A percentile compares a stretch with the other conserved stretches of the same genome.
These are phyloP conservation scores for Mycena amicta DNA, from an alignment of 768 basidiomycete genomes.

Conservation along the genomic window DNA sequence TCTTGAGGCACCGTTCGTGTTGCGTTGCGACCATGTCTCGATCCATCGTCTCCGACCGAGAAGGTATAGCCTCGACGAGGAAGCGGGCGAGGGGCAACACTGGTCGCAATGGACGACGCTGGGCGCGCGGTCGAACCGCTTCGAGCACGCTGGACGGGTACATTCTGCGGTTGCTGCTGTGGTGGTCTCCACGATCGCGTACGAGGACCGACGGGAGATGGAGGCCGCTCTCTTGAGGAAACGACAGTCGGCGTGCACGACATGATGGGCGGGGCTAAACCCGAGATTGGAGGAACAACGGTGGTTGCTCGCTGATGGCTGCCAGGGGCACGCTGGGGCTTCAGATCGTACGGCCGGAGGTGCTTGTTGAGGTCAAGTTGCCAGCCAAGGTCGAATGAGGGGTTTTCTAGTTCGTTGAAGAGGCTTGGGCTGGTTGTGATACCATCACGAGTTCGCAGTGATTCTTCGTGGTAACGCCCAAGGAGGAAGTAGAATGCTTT, in stretches of 20 bases:
- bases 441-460: slow-evolving; percentile 49
- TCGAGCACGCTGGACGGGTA: slow-evolving; percentile 5
- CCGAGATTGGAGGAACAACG: slow-evolving; percentile 12
- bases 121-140: slow-evolving; percentile 24
- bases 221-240: slow-evolving; percentile 43
- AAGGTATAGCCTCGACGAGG: slow-evolving; percentile 43
- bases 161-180: slow-evolving; percentile 1
- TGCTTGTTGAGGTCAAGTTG: slow-evolving; percentile 32
- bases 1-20: not conserved
- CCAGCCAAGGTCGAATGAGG: slow-evolving; percentile 43
- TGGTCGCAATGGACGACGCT: slow-evolving; percentile 26
- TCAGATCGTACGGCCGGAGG: slow-evolving; percentile 31
- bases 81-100: slow-evolving; percentile 34
- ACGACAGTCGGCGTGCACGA: slow-evolving; percentile 21
- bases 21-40: slow-evolving; percentile 11
- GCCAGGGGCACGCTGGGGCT: slow-evolving; percentile 7
- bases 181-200: slow-evolving; percentile 23
- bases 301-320: slow-evolving; percentile 13
- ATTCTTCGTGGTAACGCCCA: slow-evolving; percentile 69
- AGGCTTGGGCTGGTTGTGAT: slow-evolving; percentile 25
- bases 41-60: slow-evolving; percentile 25
- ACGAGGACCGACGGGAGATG: slow-evolving; percentile 57
- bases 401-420: slow-evolving; percentile 27
- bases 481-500: slow-evolving; percentile 92
- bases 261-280: slow-evolving; percentile 25